phyloP scores from a whole-genome alignment of 2,329 filamentous ascomycete genomes.

The Dryadomyces quercus-mongolicae region DNA sequence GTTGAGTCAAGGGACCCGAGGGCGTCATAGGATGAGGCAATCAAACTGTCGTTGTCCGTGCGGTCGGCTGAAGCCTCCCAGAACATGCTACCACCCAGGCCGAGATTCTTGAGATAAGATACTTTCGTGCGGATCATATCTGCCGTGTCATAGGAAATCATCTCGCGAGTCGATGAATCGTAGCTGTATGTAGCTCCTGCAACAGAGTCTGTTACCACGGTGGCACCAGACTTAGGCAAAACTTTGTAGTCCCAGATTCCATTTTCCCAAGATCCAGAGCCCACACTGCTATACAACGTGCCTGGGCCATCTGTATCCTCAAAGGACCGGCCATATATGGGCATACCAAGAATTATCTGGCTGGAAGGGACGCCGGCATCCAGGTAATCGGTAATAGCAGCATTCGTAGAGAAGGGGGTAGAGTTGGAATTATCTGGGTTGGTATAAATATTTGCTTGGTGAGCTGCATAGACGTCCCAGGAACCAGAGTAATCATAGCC shows the following conservation, averaged over 20 bases:
- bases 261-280: slow-evolving; percentile 57
- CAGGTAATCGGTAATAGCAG: slow-evolving; percentile 54
- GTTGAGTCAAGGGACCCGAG: slow-evolving; percentile 33
- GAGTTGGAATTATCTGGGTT: slow-evolving; percentile 37
- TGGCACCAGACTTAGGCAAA: slow-evolving; percentile 50
- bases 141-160: slow-evolving; percentile 63
- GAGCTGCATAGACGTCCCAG: slow-evolving; percentile 51
- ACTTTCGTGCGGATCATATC: slow-evolving; percentile 50
- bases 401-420: slow-evolving; percentile 59
- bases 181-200: slow-evolving; percentile 61
- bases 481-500: slow-evolving; percentile 62
- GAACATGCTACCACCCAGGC: slow-evolving; percentile 71
- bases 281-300: slow-evolving; percentile 48
- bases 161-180: slow-evolving; percentile 42
- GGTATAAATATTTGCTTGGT: slow-evolving; percentile 59
- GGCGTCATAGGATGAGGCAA: slow-evolving; percentile 30
- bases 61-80: slow-evolving; percentile 69
- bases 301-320: slow-evolving; percentile 53
- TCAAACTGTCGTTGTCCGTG: slow-evolving; percentile 45
- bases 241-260: slow-evolving; percentile 75
- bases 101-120: slow-evolving; percentile 46
- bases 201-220: slow-evolving; percentile 42
- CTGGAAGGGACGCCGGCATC: slow-evolving; percentile 44
- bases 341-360: slow-evolving; percentile 69
- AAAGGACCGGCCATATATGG: slow-evolving; percentile 67